Percentiles rank a stretch among this genome's conserved stretches.
Evolutionary conservation across 2,329 filamentous ascomycete species (phyloP).

Genomic region (Scytalidium sp.): DNA sequence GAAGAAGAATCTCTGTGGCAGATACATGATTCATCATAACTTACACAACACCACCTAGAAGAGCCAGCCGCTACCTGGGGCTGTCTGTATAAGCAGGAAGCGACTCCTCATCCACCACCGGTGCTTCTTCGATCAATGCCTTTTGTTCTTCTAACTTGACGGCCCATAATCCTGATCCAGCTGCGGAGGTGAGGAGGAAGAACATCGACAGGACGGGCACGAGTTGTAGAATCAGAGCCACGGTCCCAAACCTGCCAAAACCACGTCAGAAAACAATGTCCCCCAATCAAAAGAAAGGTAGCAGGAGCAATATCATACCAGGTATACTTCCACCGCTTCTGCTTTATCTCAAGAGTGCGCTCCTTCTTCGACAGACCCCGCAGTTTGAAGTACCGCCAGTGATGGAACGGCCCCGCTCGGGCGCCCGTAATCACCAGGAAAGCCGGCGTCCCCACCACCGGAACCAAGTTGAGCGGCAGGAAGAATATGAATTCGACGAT

Average conservation of each 20-base stretch:
- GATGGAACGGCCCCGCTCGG: constrained; percentile 80
- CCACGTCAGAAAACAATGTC: constrained; percentile 11
- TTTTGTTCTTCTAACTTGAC: constrained; percentile 65
- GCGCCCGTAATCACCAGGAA: constrained; percentile 89
- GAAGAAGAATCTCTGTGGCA: too few species aligned
- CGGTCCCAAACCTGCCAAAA: constrained; percentile 66
- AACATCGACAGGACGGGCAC: constrained; percentile 90
- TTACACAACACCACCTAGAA: too few species aligned
- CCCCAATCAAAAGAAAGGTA: neutral
- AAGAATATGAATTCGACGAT: constrained; percentile 79
- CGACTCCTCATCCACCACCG: constrained; percentile 15
- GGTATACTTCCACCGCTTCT: constrained; percentile 76
- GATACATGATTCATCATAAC: too few species aligned
- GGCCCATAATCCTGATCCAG: constrained; percentile 84
- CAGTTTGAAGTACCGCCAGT: constrained; percentile 87
- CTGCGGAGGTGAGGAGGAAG: constrained; percentile 83
- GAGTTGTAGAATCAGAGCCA: constrained; percentile 82
- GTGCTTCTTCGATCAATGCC: constrained; percentile 16
- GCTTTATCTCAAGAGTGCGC: constrained; percentile 65
- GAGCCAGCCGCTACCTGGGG: constrained; percentile 22
- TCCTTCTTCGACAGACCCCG: constrained; percentile 72
- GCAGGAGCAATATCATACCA: constrained; percentile 47
- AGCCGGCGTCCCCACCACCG: constrained; percentile 75
- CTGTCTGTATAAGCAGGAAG: constrained; percentile 25
- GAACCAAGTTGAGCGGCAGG: constrained; percentile 83